A percentile compares a stretch with the other conserved stretches of the same genome.
phyloP scores from a whole-genome alignment of 202 grass and related monocot genomes.

The Saccharum hybrid region DNA sequence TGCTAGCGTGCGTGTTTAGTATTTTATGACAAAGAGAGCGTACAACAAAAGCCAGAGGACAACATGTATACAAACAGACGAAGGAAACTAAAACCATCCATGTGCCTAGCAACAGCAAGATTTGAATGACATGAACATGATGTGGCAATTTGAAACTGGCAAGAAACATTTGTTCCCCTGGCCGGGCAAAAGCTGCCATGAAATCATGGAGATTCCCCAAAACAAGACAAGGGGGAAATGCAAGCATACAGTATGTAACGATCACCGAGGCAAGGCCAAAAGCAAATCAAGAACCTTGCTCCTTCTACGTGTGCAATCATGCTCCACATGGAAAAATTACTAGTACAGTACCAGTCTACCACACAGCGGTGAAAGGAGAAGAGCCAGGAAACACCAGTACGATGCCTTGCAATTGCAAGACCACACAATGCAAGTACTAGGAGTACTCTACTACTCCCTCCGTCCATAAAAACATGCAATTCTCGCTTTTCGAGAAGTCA shows the following conservation, averaged over 20 bases:
- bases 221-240: slow-evolving; percentile 48
- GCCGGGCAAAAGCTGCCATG: slow-evolving; percentile 42
- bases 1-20: background rate
- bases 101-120: background rate
- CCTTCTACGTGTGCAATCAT: slow-evolving; percentile 46
- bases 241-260: slow-evolving; percentile 30
- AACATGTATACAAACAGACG: too few relatives aligned
- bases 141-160: slow-evolving; percentile 35
- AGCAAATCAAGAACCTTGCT: slow-evolving; percentile 14
- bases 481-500: too few relatives aligned
- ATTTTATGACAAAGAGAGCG: background rate
- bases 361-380: background rate
- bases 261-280: slow-evolving; percentile 34
- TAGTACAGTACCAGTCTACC: too few relatives aligned
- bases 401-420: background rate
- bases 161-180: background rate
- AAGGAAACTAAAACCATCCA: too few relatives aligned
- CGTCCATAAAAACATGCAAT: too few relatives aligned
- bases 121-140: slow-evolving; percentile 30
- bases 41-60: background rate
- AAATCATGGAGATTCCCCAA: slow-evolving; percentile 55
- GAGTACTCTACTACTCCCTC: background rate
- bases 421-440: background rate
- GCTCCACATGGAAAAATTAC: background rate
- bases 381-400: background rate